Evolutionary conservation across 352 stramenopile species (phyloP).

Genomic region (Albugo candida): DNA sequence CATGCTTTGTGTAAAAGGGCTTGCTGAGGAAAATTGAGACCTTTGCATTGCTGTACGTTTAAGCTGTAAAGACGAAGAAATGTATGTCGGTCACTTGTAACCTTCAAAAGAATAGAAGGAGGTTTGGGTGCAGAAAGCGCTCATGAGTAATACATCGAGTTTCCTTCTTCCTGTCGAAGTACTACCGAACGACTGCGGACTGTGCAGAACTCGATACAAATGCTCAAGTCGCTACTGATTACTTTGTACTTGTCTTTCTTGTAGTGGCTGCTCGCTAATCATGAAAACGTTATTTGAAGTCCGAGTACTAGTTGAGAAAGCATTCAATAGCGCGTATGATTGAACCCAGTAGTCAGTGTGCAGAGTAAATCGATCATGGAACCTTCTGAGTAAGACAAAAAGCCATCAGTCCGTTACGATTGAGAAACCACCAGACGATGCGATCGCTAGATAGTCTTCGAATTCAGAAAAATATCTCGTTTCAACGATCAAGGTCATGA

Average conservation of each 20-base stretch:
- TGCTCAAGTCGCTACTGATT: conserved; percentile 51
- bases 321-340: too few species aligned
- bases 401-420: too few species aligned
- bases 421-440: too few species aligned
- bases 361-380: too few species aligned
- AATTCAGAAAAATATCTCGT: too few species aligned
- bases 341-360: too few species aligned
- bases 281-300: too few species aligned
- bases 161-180: conserved; percentile 49
- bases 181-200: conserved; percentile 42
- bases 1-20: conserved; percentile 96
- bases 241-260: conserved; percentile 28
- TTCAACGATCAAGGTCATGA: too few species aligned
- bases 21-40: conserved; percentile 1
- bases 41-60: not conserved
- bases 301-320: too few species aligned
- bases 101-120: conserved; percentile 77
- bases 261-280: too few species aligned
- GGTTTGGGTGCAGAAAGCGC: conserved; percentile 89
- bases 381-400: too few species aligned
- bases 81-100: conserved; percentile 79
- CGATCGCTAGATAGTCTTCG: too few species aligned
- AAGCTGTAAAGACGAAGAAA: conserved; percentile 80
- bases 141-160: conserved; percentile 89
- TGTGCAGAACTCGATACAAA: conserved; percentile 59